These are phyloP conservation scores for Ceratobasidium theobromae DNA, from an alignment of 1,284 basidiomycete genomes.

Conservation along the genomic window DNA sequence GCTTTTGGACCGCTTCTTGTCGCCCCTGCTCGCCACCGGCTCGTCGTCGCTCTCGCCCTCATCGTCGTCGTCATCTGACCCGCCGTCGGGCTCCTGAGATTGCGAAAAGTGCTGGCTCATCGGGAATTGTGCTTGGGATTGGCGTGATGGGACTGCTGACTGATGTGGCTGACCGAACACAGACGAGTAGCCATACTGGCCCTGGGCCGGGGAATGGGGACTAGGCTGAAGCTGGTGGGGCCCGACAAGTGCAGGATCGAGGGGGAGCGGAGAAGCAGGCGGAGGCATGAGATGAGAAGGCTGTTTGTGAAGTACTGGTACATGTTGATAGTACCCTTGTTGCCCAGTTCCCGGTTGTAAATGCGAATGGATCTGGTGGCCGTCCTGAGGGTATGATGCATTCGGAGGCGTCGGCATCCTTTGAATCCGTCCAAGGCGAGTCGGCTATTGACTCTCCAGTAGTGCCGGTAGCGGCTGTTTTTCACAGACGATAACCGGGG, in stretches of 20 bases:
- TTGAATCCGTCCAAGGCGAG: neutral
- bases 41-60: conserved; percentile 16
- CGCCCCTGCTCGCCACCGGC: conserved; percentile 37
- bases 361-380: conserved; percentile 14
- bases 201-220: conserved; percentile 10
- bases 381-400: conserved; percentile 23
- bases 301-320: neutral
- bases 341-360: conserved; percentile 1
- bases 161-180: conserved; percentile 20
- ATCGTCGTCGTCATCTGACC: conserved; percentile 14
- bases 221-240: neutral
- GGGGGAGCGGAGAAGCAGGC: conserved; percentile 24
- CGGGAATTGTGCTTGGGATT: neutral
- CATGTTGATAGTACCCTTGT: conserved; percentile 21
- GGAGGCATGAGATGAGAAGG: conserved; percentile 26
- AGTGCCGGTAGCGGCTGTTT: conserved; percentile 26
- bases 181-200: conserved; percentile 10
- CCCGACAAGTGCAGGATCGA: conserved; percentile 20
- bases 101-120: neutral
- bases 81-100: conserved; percentile 4
- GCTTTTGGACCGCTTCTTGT: conserved; percentile 49
- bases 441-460: conserved; percentile 28
- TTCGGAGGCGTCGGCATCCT: conserved; percentile 20
- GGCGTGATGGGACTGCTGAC: neutral
- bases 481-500: conserved; percentile 22